Evolutionary conservation across 1,139 yeast species (phyloP), one percentile per base, ranked within the genome.

Genomic region (Trichomonascaceae sp.): DNA sequence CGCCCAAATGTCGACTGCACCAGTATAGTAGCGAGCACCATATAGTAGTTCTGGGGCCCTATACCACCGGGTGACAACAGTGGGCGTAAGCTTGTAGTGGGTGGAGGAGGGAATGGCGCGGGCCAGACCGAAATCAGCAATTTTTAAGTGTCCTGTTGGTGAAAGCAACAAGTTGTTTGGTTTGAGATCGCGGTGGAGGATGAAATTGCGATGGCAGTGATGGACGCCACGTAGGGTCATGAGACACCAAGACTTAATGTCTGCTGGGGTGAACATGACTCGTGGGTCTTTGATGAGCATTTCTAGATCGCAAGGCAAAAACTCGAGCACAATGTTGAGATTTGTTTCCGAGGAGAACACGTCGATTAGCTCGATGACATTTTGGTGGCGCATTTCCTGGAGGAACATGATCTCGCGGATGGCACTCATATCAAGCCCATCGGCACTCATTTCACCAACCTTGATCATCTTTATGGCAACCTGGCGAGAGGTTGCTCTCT

Each of bases 341-440:
- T 81, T 82, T 8, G 76, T 67, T 30, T 64, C 59, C 0, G 79
- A 70, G 28, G 84, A 75, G 53, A 77, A 89, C 6, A 87, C 95
- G 53, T 89, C 96, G 4, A 84, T 66, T 34, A 89, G 61, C 49
- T 82, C 94, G 44, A 89, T 85, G 13, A 89, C 82, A 53, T 89
- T 89, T 13, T 62, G 65, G 53, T 89, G 97, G 39, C 69, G 70
- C 41, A 89, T 58, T 48, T 87, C 98, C 52, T 84, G 95, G 20
- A 92, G 62, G 50, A 84, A 89, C 53, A 89, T 89, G 44, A 92
- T 92, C 59, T 92, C 99, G 43, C 98, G 60, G 18, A 92, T 73
- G 27, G 98, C 99, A 14, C 94, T 80, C 96, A 92, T 89, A 59
- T 92, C 98, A 32, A 92, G 60, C 0, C 98, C 99, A 59, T 89